These are phyloP conservation scores for Aphanocladium album DNA, from an alignment of 2,329 filamentous ascomycete genomes.

Conservation along the genomic window DNA sequence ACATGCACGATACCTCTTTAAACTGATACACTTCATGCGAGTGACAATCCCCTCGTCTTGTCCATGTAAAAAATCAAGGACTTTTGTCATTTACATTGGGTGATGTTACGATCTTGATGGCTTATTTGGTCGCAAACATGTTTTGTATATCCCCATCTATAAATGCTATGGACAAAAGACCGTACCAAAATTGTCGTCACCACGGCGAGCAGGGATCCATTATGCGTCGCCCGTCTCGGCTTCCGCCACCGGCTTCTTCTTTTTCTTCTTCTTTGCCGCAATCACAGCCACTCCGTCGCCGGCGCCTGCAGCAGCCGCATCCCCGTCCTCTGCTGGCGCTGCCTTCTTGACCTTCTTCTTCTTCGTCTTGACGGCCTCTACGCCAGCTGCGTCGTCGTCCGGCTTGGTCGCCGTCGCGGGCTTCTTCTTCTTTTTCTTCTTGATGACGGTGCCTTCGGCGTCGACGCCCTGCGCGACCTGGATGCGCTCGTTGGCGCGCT, in stretches of 20 bases:
- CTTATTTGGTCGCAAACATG: too few relatives aligned
- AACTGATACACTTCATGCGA: background rate
- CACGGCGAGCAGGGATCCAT: background rate
- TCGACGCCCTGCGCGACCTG: conserved; percentile 65
- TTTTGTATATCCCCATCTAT: background rate
- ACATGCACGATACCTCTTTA: background rate
- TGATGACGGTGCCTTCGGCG: conserved; percentile 59
- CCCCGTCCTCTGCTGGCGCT: conserved; percentile 13
- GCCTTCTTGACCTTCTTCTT: conserved; percentile 43
- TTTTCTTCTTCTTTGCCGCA: conserved; percentile 44
- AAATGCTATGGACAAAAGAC: background rate
- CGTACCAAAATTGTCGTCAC: background rate
- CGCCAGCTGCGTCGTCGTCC: conserved; percentile 12
- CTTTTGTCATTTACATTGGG: background rate
- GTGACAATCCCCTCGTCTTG: too few relatives aligned
- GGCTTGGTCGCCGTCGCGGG: conserved; percentile 20
- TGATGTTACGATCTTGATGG: too few relatives aligned
- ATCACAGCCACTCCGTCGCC: conserved; percentile 18
- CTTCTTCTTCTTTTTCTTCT: conserved; percentile 59
- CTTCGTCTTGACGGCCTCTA: conserved; percentile 41
- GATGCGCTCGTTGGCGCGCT: conserved; percentile 70
- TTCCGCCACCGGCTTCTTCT: conserved; percentile 36
- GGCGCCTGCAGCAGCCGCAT: conserved; percentile 16
- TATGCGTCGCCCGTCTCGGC: conserved; percentile 22
- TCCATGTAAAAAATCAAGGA: too few relatives aligned